phyloP scores from a whole-genome alignment of 495 filamentous ascomycete genomes.

The Stereocaulon alpinum region DNA sequence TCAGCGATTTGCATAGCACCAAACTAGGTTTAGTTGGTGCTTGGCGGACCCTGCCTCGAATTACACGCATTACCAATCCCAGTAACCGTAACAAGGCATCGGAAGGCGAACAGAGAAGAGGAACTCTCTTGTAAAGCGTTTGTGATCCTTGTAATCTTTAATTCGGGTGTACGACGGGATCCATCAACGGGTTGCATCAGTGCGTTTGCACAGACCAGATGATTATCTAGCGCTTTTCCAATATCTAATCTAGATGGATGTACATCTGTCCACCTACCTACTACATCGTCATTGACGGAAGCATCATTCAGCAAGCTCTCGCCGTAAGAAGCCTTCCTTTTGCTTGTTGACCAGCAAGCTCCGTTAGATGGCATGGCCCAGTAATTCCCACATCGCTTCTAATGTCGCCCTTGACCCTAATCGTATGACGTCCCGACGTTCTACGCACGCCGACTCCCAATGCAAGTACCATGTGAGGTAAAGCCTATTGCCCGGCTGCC shows the following conservation, averaged over 20 bases:
- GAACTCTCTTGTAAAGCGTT: not conserved
- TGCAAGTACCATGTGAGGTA: too few species aligned
- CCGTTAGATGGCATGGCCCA: too few species aligned
- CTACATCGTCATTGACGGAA: too few species aligned
- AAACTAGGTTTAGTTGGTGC: not conserved
- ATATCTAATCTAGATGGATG: not conserved
- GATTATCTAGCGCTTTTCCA: not conserved
- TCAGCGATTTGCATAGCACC: constrained; percentile 8
- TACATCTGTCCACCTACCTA: too few species aligned
- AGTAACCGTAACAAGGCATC: not conserved
- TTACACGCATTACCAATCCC: constrained; percentile 6
- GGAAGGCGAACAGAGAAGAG: not conserved
- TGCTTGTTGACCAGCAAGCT: too few species aligned
- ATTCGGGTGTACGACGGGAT: not conserved
- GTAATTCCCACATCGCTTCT: too few species aligned
- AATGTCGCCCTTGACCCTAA: too few species aligned
- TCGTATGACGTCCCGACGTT: too few species aligned
- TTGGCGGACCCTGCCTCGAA: not conserved
- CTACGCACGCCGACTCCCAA: too few species aligned
- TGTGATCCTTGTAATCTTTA: not conserved
- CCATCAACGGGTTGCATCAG: not conserved
- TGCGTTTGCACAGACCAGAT: constrained; percentile 4
- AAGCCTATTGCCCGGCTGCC: too few species aligned
- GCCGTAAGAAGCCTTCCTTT: too few species aligned
- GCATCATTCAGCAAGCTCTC: too few species aligned